Evolutionary conservation across 805 yeast genomes (phyloP), one percentile per base, ranked within the genome.

Genomic region (Jamesozyma rosinii): DNA sequence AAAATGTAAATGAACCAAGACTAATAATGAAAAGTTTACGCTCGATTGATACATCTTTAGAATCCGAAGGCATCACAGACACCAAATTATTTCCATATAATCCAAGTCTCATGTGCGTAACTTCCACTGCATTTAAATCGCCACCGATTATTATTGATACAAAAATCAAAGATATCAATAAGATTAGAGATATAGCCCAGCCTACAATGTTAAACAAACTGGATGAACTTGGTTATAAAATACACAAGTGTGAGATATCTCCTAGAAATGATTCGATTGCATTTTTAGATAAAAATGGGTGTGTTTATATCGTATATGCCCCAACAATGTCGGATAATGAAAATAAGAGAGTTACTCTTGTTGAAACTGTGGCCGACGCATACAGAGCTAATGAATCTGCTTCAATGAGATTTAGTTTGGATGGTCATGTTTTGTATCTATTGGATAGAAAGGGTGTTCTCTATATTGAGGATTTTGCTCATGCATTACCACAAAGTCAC

Each of bases 211-310:
- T 79, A 4, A 63, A 80, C 57, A 74, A 80, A 50, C 66, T 88
- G 14, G 84, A 82, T 43, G 95, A 89, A 53, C 74, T 89, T 14
- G 97, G 97, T 0, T 75, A 83, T 2, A 69, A 77, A 5, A 83
- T 88, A 44, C 95, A 89, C 58, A 70, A 71, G 37, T 76, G 81
- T 44, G 79, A 81, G 19, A 72, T 84, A 0, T 83, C 94, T 2
- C 95, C 96, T 1, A 68, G 95, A 19, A 89, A 92, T 26, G 95
- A 88, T 57, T 81, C 92, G 0, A 70, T 87, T 24, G 95, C 90
- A 2, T 81, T 84, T 51, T 63, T 88, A 18, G 92, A 83, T 56
- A 76, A 84, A 46, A 78, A 77, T 43, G 97, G 97, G 0, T 68
- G 76, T 1, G 79, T 88, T 0, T 86, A 75, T 52, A 67, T 87